Percentiles rank a stretch among this genome's conserved stretches.
Evolutionary conservation across 345 rosid species (phyloP).

Genomic region (Aegle marmelos): DNA sequence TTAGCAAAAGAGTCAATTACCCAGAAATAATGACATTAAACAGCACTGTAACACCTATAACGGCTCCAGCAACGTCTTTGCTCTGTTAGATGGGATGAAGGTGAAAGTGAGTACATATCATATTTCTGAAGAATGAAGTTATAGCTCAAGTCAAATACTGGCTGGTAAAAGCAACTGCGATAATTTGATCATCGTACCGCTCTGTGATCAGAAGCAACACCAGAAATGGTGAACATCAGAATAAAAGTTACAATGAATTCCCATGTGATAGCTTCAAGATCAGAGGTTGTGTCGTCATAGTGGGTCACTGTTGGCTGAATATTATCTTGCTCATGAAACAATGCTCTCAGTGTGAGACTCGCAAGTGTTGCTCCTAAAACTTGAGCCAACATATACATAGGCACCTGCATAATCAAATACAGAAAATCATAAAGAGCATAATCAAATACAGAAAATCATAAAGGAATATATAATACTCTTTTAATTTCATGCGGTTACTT

Average conservation of each 20-base stretch:
- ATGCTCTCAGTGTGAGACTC: constrained; percentile 31
- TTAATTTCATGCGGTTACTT: too few species aligned
- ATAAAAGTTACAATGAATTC: constrained; percentile 46
- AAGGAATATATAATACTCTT: too few species aligned
- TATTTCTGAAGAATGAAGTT: neutral
- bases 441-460: too few species aligned
- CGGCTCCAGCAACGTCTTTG: constrained; percentile 34
- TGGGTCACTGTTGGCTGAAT: constrained; percentile 28
- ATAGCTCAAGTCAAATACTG: neutral
- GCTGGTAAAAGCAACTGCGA: neutral
- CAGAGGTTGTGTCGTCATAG: constrained; percentile 31
- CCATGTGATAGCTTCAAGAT: constrained; percentile 51
- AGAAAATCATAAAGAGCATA: too few species aligned
- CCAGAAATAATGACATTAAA: constrained; percentile 43
- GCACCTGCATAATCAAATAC: constrained; percentile 32
- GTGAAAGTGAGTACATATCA: neutral
- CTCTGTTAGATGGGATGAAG: constrained; percentile 23
- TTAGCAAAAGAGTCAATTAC: constrained; percentile 18
- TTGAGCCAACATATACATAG: constrained; percentile 38
- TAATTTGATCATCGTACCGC: constrained; percentile 26
- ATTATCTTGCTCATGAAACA: constrained; percentile 26
- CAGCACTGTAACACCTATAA: constrained; percentile 34
- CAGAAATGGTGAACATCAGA: constrained; percentile 37
- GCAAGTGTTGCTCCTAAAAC: constrained; percentile 41
- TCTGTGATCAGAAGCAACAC: constrained; percentile 42